Evolutionary conservation across 805 yeast genomes (phyloP).

Genomic region (Maudiozyma saulgeensis): DNA sequence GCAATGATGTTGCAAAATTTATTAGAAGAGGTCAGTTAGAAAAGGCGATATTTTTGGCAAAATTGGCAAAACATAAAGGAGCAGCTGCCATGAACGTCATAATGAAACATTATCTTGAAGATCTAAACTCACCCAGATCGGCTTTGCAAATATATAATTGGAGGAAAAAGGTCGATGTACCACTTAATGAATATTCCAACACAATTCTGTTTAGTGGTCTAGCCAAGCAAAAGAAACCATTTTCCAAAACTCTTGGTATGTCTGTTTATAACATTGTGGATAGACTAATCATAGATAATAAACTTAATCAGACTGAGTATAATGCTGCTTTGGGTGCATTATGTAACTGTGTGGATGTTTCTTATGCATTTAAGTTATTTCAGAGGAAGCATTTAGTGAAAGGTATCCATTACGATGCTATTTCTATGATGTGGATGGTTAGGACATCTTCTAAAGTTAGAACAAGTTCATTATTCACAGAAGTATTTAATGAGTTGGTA

Average conservation of each 20-base stretch:
- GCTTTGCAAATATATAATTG: constrained; percentile 44
- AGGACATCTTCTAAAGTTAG: constrained; percentile 15
- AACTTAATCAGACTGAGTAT: constrained; percentile 33
- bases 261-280: constrained; percentile 28
- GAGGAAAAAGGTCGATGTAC: constrained; percentile 55
- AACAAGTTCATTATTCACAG: constrained; percentile 12
- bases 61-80: constrained; percentile 41
- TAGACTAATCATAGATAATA: constrained; percentile 23
- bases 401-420: constrained; percentile 14
- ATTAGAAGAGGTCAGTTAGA: constrained; percentile 39
- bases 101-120: constrained; percentile 38
- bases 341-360: constrained; percentile 32
- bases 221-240: constrained; percentile 25
- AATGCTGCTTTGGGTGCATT: constrained; percentile 40
- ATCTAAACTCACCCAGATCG: constrained; percentile 33
- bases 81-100: constrained; percentile 57
- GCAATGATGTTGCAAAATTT: constrained; percentile 43
- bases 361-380: constrained; percentile 32
- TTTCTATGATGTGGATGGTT: constrained; percentile 18
- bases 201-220: constrained; percentile 40
- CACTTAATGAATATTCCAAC: constrained; percentile 39
- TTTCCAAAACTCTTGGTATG: constrained; percentile 30
- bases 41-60: constrained; percentile 46
- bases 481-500: constrained; percentile 13
- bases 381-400: constrained; percentile 16